phyloP scores from a whole-genome alignment of 768 basidiomycete species.

The Pulveroboletus sp. region DNA sequence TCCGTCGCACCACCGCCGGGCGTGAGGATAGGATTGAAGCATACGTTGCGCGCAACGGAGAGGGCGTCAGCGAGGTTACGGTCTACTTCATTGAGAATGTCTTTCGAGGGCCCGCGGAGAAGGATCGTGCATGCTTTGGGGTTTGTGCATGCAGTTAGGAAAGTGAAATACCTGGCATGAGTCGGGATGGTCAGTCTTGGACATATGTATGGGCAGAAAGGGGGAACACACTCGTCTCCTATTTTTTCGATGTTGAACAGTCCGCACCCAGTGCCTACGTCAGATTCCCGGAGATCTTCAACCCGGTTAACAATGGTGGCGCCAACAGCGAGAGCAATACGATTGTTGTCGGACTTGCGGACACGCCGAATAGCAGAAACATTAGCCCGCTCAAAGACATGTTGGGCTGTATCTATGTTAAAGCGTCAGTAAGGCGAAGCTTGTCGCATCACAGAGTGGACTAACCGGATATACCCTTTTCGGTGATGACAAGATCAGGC shows the following conservation, averaged over 20 bases:
- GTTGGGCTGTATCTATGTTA: constrained; percentile 80
- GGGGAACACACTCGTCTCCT: constrained; percentile 72
- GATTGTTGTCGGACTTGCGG: constrained; percentile 98
- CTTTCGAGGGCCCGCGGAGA: constrained; percentile 95
- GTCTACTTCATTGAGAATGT: constrained; percentile 97
- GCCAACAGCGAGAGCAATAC: constrained; percentile 91
- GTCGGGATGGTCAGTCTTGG: background rate
- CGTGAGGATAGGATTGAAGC: constrained; percentile 91
- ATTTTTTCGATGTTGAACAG: constrained; percentile 97
- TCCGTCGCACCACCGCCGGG: constrained; percentile 98
- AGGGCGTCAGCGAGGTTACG: constrained; percentile 97
- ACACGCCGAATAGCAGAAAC: constrained; percentile 96
- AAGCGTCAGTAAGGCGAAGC: background rate
- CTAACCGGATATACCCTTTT: constrained; percentile 95
- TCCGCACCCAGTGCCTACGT: constrained; percentile 91
- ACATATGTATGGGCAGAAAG: background rate
- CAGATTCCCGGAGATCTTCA: constrained; percentile 88
- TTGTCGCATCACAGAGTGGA: background rate
- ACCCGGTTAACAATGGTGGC: constrained; percentile 96
- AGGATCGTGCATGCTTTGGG: constrained; percentile 99
- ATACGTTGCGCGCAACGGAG: constrained; percentile 93
- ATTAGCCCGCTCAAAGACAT: constrained; percentile 80
- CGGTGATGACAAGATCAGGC: constrained; percentile 92
- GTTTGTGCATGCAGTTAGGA: constrained; percentile 83
- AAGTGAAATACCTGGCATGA: constrained; percentile 83